A percentile compares a stretch with the other conserved stretches of the same genome.
phyloP scores from a whole-genome alignment of 108 stramenopile genomes.

The Cyclotella kingstonii region DNA sequence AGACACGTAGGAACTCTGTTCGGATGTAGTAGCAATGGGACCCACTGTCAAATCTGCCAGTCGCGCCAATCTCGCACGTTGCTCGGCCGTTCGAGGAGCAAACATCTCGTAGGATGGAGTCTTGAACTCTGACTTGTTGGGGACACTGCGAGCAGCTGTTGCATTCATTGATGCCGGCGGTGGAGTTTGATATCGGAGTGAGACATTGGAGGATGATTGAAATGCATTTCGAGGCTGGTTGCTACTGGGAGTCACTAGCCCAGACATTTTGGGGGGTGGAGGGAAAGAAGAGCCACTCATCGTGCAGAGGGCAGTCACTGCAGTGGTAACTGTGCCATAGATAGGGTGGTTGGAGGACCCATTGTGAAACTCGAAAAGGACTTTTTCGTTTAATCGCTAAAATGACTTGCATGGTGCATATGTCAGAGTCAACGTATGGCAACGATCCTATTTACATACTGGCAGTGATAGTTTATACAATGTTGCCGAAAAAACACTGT shows the following conservation, averaged over 20 bases:
- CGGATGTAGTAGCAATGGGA: slow-evolving; percentile 24
- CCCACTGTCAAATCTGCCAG: slow-evolving; percentile 78
- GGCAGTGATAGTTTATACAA: no score
- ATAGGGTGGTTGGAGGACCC: no score
- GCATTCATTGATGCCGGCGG: slow-evolving; percentile 5
- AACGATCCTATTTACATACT: no score
- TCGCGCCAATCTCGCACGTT: slow-evolving; percentile 56
- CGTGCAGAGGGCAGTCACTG: no score
- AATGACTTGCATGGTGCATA: no score
- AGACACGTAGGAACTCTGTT: background rate
- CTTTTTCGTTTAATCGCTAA: no score
- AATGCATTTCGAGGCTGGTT: background rate
- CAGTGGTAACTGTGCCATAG: no score
- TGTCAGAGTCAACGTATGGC: no score
- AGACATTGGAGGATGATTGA: slow-evolving; percentile 1
- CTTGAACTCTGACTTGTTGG: background rate
- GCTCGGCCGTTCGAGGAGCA: slow-evolving; percentile 70
- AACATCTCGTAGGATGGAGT: slow-evolving; percentile 73
- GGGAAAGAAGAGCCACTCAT: slow-evolving; percentile 27
- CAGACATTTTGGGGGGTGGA: slow-evolving; percentile 43
- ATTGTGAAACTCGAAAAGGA: no score
- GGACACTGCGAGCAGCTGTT: background rate
- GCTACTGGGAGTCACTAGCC: slow-evolving; percentile 15
- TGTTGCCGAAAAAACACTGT: no score
- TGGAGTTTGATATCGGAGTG: slow-evolving; percentile 10